These are phyloP conservation scores for Amauroascus niger DNA, from an alignment of 2,329 filamentous ascomycete species.

Conservation along the genomic window DNA sequence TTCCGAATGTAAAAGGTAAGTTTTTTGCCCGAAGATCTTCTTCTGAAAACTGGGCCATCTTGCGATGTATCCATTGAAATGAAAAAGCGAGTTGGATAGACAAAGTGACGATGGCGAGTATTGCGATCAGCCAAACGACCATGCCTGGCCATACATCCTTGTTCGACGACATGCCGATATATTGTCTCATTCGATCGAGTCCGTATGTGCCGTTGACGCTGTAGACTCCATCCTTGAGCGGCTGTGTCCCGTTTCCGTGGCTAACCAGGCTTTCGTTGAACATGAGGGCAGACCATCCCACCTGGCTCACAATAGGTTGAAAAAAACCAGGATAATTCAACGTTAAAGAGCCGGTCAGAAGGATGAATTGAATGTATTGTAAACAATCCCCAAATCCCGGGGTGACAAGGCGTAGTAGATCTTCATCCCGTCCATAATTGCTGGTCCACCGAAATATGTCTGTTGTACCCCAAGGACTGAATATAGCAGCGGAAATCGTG, in stretches of 20 bases:
- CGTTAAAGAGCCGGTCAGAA: conserved; percentile 75
- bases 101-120: conserved; percentile 57
- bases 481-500: conserved; percentile 74
- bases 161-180: conserved; percentile 66
- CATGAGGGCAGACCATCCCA: conserved; percentile 78
- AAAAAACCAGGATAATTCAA: conserved; percentile 90
- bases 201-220: conserved; percentile 67
- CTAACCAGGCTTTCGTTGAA: conserved; percentile 87
- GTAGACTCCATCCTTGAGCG: conserved; percentile 78
- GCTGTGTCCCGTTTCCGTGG: conserved; percentile 54
- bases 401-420: conserved; percentile 82
- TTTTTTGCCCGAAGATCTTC: conserved; percentile 89
- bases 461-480: conserved; percentile 84
- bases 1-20: conserved; percentile 72
- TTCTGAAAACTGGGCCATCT: conserved; percentile 60
- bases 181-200: conserved; percentile 65
- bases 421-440: conserved; percentile 90
- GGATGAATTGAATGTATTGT: conserved; percentile 91
- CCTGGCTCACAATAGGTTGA: conserved; percentile 80
- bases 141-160: conserved; percentile 88
- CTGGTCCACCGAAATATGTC: conserved; percentile 95
- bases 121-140: conserved; percentile 78
- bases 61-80: conserved; percentile 64
- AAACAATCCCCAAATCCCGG: conserved; percentile 94
- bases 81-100: conserved; percentile 69